phyloP scores from a whole-genome alignment of 2,329 filamentous ascomycete genomes.

The Fusarium kyushuense region DNA sequence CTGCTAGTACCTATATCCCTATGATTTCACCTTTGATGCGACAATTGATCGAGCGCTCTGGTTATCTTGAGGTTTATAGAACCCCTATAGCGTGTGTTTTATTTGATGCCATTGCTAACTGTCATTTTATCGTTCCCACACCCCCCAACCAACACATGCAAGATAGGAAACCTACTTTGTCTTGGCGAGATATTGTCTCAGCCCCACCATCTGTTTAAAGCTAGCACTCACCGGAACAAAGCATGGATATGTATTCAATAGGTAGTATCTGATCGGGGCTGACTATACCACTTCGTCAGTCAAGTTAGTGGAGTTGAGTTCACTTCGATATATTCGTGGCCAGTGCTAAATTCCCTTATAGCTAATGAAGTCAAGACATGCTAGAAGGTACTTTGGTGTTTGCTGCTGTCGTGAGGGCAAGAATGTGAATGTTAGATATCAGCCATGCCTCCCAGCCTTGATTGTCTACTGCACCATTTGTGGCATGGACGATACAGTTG shows the following conservation, averaged over 20 bases:
- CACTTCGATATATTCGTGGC: constrained; percentile 42
- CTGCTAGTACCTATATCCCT: too few species aligned
- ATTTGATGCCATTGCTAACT: constrained; percentile 7
- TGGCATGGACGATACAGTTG: too few species aligned
- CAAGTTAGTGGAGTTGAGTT: constrained; percentile 18
- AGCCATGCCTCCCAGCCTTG: too few species aligned
- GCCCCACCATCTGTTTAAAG: not conserved
- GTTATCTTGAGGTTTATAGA: not conserved
- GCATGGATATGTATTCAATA: not conserved
- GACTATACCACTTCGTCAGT: not conserved
- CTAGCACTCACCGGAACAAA: not conserved
- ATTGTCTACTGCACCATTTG: too few species aligned
- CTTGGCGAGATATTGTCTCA: not conserved
- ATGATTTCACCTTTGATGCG: not conserved
- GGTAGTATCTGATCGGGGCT: not conserved
- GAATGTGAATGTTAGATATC: too few species aligned
- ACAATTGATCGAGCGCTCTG: not conserved
- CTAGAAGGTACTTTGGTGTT: too few species aligned
- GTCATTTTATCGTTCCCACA: not conserved
- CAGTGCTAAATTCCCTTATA: too few species aligned
- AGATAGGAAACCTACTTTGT: not conserved
- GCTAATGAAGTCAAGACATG: too few species aligned
- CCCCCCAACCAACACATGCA: not conserved
- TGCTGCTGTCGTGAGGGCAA: too few species aligned
- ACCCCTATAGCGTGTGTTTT: not conserved